phyloP scores from a whole-genome alignment of 2,329 filamentous ascomycete species.

The Clarireedia paspali region DNA sequence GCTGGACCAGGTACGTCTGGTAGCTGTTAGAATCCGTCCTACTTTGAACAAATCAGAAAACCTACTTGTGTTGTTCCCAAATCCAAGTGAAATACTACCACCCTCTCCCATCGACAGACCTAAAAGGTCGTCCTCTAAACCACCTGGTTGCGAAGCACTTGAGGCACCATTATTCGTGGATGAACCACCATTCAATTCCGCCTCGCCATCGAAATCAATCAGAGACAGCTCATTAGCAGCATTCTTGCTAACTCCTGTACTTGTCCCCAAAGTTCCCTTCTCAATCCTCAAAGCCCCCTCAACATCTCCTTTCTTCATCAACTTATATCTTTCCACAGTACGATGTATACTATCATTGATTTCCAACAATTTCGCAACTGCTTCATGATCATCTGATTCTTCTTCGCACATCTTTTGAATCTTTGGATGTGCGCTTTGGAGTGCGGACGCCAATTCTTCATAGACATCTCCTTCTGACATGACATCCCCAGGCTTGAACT shows the following conservation, averaged over 20 bases:
- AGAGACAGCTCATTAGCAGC: slow-evolving; percentile 75
- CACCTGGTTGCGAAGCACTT: slow-evolving; percentile 40
- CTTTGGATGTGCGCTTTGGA: slow-evolving; percentile 93
- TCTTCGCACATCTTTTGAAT: slow-evolving; percentile 99
- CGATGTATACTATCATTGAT: slow-evolving; percentile 99
- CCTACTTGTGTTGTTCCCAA: slow-evolving; percentile 61
- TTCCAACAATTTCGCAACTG: slow-evolving; percentile 88
- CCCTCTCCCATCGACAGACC: slow-evolving; percentile 71
- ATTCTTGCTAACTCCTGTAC: slow-evolving; percentile 56
- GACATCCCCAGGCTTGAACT: slow-evolving; percentile 72
- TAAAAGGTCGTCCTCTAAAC: slow-evolving; percentile 82
- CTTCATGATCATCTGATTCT: slow-evolving; percentile 93
- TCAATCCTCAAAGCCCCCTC: slow-evolving; percentile 78
- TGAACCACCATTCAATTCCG: slow-evolving; percentile 48
- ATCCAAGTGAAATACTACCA: slow-evolving; percentile 78
- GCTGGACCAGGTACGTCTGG: slow-evolving; percentile 56
- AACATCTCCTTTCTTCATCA: slow-evolving; percentile 91
- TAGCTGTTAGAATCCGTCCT: slow-evolving; percentile 22
- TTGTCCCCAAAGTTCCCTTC: slow-evolving; percentile 66
- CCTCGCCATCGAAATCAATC: slow-evolving; percentile 76
- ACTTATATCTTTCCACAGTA: slow-evolving; percentile 89
- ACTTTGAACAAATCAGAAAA: background rate
- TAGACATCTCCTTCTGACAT: slow-evolving; percentile 63
- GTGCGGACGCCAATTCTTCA: slow-evolving; percentile 78
- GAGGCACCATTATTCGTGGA: slow-evolving; percentile 32